These are phyloP conservation scores for Penicillium crustosum DNA, from an alignment of 2,329 filamentous ascomycete genomes.

Conservation along the genomic window DNA sequence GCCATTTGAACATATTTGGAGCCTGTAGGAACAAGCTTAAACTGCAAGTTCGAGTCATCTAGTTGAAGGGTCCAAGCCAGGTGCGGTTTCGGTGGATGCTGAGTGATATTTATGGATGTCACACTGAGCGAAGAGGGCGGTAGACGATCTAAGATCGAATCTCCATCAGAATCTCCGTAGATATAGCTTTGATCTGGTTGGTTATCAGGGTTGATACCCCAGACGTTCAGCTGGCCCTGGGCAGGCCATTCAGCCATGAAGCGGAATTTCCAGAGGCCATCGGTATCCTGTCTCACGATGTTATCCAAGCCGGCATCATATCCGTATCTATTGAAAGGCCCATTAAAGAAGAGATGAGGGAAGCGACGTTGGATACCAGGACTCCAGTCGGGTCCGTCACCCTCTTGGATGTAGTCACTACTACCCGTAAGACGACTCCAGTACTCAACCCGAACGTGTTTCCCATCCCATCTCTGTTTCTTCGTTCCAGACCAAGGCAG, in stretches of 20 bases:
- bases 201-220: conserved; percentile 65
- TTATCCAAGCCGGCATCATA: conserved; percentile 62
- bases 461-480: conserved; percentile 59
- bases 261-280: conserved; percentile 58
- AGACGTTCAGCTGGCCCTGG: conserved; percentile 62
- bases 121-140: conserved; percentile 58
- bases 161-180: conserved; percentile 62
- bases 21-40: conserved; percentile 55
- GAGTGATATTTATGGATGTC: conserved; percentile 60
- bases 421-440: conserved; percentile 61
- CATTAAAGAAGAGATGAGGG: conserved; percentile 64
- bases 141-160: conserved; percentile 61
- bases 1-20: conserved; percentile 55
- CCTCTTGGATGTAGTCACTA: conserved; percentile 61
- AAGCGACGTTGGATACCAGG: conserved; percentile 49
- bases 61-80: conserved; percentile 57
- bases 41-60: conserved; percentile 56
- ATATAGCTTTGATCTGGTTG: conserved; percentile 60
- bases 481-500: conserved; percentile 60
- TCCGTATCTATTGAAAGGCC: conserved; percentile 63
- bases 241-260: conserved; percentile 66
- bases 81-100: conserved; percentile 54
- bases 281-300: conserved; percentile 50
- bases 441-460: conserved; percentile 64
- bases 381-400: conserved; percentile 48